These are phyloP conservation scores for Plasmodium knowlesi DNA, from an alignment of 169 alveolate species.

Conservation along the genomic window DNA sequence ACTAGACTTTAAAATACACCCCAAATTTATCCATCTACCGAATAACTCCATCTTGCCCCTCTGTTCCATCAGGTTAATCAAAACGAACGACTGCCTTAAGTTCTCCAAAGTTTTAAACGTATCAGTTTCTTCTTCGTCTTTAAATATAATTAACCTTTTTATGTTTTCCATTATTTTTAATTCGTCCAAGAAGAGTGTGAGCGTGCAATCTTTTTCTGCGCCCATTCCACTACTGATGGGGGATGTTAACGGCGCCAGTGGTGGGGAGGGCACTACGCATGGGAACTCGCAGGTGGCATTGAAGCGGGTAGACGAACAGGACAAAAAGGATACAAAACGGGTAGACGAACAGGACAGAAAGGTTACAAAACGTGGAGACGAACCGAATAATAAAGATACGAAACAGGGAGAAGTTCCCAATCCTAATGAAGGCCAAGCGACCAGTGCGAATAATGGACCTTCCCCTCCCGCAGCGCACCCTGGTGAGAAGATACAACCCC, in stretches of 20 bases:
- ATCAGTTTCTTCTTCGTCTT: conserved; percentile 42
- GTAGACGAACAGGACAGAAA: too few relatives aligned
- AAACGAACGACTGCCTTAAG: conserved; percentile 28
- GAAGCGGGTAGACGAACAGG: neutral
- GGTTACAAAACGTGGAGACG: neutral
- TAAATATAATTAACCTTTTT: conserved; percentile 68
- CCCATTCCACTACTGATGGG: conserved; percentile 72
- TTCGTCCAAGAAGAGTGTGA: conserved; percentile 35
- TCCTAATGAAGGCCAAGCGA: neutral
- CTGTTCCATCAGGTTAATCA: conserved; percentile 48
- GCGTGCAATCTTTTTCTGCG: conserved; percentile 71
- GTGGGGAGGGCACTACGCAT: neutral
- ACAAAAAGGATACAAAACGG: neutral
- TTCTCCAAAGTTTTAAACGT: conserved; percentile 68
- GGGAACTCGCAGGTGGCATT: neutral
- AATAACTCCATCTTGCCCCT: conserved; percentile 30
- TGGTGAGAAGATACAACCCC: neutral
- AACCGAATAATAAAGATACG: neutral
- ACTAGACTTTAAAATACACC: conserved; percentile 57
- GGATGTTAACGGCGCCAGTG: conserved; percentile 4
- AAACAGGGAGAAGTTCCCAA: neutral
- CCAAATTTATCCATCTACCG: conserved; percentile 20
- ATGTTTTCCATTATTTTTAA: conserved; percentile 53
- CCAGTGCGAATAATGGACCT: neutral
- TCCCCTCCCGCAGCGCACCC: neutral